These are phyloP conservation scores for Cornus suecica DNA, from an alignment of 148 eudicot species.

Conservation along the genomic window DNA sequence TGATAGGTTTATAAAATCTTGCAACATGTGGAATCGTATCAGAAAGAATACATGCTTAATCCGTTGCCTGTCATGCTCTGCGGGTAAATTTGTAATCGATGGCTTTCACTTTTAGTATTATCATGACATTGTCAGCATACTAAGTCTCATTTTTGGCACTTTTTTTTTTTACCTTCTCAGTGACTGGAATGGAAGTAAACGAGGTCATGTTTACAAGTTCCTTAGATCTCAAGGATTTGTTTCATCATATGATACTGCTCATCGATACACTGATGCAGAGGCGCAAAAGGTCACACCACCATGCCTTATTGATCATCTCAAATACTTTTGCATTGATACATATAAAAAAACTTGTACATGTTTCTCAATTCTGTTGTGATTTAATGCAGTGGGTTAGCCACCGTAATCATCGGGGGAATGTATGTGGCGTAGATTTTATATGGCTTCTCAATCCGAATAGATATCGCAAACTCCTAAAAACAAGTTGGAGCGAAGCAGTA, in stretches of 20 bases:
- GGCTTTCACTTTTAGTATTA: background rate
- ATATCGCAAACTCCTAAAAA: slow-evolving; percentile 72
- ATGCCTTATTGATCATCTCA: background rate
- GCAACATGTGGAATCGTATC: slow-evolving; percentile 84
- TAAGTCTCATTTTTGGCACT: background rate
- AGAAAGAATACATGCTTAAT: slow-evolving; percentile 78
- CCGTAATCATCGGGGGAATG: slow-evolving; percentile 93
- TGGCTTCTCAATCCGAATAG: slow-evolving; percentile 98
- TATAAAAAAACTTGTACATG: background rate
- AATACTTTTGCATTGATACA: background rate
- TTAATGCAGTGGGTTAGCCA: slow-evolving; percentile 90
- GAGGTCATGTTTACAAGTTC: slow-evolving; percentile 94
- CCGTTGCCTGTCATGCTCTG: slow-evolving; percentile 86
- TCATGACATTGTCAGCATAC: background rate
- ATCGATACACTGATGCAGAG: slow-evolving; percentile 89
- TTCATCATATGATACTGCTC: slow-evolving; percentile 99
- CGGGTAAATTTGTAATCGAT: slow-evolving; percentile 52
- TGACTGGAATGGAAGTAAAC: slow-evolving; percentile 99
- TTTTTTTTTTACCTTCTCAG: slow-evolving; percentile 32
- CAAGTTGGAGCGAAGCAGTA: slow-evolving; percentile 93
- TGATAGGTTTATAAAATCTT: slow-evolving; percentile 88
- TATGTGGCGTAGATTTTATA: slow-evolving; percentile 97
- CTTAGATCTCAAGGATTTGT: slow-evolving; percentile 94
- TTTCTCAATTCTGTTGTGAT: slow-evolving; percentile 7
- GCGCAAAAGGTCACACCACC: slow-evolving; percentile 71